Evolutionary conservation across 169 alveolate genomes (phyloP).

Genomic region (Cryptosporidium sp.): DNA sequence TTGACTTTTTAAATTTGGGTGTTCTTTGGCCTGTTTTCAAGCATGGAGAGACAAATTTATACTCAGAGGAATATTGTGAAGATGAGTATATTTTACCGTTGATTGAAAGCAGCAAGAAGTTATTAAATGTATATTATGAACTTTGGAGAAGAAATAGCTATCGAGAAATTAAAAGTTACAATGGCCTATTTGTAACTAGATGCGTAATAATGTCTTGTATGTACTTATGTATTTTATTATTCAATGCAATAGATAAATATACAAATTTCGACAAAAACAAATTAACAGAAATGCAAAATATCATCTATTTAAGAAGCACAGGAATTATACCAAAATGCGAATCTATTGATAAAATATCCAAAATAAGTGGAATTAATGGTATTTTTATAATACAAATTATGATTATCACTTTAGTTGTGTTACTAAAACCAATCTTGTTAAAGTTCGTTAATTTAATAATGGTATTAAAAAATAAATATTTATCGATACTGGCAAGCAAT

Average conservation of each 20-base stretch:
- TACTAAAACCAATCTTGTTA: background rate
- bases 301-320: background rate
- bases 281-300: background rate
- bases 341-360: background rate
- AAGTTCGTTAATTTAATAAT: background rate
- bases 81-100: slow-evolving; percentile 55
- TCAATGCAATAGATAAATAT: slow-evolving; percentile 21
- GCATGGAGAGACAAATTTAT: background rate
- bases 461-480: background rate
- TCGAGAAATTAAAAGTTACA: background rate
- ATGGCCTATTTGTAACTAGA: slow-evolving; percentile 52
- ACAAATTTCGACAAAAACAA: slow-evolving; percentile 21
- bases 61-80: slow-evolving; percentile 5
- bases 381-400: slow-evolving; percentile 1
- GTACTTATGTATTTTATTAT: slow-evolving; percentile 3
- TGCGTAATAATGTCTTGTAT: slow-evolving; percentile 21
- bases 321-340: background rate
- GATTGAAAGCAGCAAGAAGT: background rate
- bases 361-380: background rate
- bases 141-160: slow-evolving; percentile 13
- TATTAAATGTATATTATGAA: slow-evolving; percentile 15
- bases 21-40: slow-evolving; percentile 32
- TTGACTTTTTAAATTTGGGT: slow-evolving; percentile 54
- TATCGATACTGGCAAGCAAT: background rate
- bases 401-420: slow-evolving; percentile 9